Evolutionary conservation across 306 rosid species (phyloP), one percentile per base, ranked within the genome.

Genomic region (Senna siamea): DNA sequence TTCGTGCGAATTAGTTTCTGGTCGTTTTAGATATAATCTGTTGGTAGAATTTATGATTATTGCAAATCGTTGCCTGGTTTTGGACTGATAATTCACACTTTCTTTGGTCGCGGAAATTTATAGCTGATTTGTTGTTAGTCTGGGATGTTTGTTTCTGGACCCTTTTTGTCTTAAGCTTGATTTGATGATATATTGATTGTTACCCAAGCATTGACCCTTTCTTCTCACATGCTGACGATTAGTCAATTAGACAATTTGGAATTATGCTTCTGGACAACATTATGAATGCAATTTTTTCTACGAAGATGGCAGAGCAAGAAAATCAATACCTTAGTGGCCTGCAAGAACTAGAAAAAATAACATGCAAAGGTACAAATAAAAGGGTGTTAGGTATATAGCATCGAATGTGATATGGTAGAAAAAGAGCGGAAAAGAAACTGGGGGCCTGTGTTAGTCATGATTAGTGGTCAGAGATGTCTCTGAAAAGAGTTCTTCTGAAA

Each of bases 231-330:
- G 3, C 7, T 46, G 57, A 26, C 3, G 0, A 63, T 56, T 48
- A 26, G 30, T 1, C 5, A 0, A 63, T 56, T 48, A 75, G 32
- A 34, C 20, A 13, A n/a, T 60, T 63, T 61, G 50, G 60, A 66
- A 67, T 52, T 76, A 65, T 72, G 20, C 17, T 52, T 52, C 20
- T 66, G 70, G 73, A 73, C 70, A 22, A 53, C 51, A 43, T 66
- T 44, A 18, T 18, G 14, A 53, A 15, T 58, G 7, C 35, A 1
- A 17, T 48, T 19, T n/a, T 26, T 60, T 26, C 30, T 26, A 26
- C 30, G 61, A 72, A 58, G 44, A 66, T 57, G 35, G 43, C 11
- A 7, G 30, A 18, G 53, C 51, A 70, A 23, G 28, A 57, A 38
- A 57, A 19, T 44, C 32, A 14, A 63, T 54, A 26, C 54, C 66